A percentile compares a stretch with the other conserved stretches of the same genome.
Conservation (phyloP, 2,329 filamentous ascomycete species). For the Scopulariopsis brevicaulis region DNA sequence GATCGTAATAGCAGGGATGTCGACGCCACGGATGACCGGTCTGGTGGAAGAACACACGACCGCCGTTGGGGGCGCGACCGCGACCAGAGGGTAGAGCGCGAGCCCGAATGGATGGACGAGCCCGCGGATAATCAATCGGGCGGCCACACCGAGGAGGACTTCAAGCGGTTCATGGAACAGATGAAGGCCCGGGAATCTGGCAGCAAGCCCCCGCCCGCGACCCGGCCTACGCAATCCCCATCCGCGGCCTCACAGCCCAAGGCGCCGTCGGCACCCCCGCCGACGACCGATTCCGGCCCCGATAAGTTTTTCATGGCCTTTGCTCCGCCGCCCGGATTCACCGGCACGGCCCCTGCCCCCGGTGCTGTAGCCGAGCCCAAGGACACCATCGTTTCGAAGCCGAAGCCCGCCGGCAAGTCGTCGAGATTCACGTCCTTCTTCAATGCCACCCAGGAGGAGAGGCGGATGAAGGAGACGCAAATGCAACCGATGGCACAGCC, state of each 20-base stretch:
- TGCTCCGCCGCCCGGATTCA: slow-evolving; percentile 25
- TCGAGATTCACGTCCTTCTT: slow-evolving; percentile 85
- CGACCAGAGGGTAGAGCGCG: slow-evolving; percentile 55
- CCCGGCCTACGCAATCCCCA: slow-evolving; percentile 19
- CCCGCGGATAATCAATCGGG: slow-evolving; percentile 57
- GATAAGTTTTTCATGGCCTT: slow-evolving; percentile 68
- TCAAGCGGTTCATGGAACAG: slow-evolving; percentile 85
- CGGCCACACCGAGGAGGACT: slow-evolving; percentile 76
- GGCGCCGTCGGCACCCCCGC: slow-evolving; percentile 43
- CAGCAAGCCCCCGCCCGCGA: slow-evolving; percentile 10
- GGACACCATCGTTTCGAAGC: slow-evolving; percentile 25
- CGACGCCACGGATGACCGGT: slow-evolving; percentile 26
- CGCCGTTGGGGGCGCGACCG: slow-evolving; percentile 36
- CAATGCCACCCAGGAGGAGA: slow-evolving; percentile 20
- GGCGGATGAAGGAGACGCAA: slow-evolving; percentile 1
- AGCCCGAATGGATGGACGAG: slow-evolving; percentile 84
- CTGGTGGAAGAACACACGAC: slow-evolving; percentile 33
- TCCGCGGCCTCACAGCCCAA: slow-evolving; percentile 39
- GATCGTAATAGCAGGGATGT: slow-evolving; percentile 31
- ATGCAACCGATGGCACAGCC: slow-evolving; percentile 5
- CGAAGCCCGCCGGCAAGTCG: slow-evolving; percentile 48
- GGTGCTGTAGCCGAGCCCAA: slow-evolving; percentile 21
- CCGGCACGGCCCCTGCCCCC: slow-evolving; percentile 14
- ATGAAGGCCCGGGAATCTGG: slow-evolving; percentile 54
- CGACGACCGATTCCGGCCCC: slow-evolving; percentile 49